Base-by-base conservation (phyloP, 2,329 filamentous ascomycete species). In the Tolypocladium endophyticum region DNA sequence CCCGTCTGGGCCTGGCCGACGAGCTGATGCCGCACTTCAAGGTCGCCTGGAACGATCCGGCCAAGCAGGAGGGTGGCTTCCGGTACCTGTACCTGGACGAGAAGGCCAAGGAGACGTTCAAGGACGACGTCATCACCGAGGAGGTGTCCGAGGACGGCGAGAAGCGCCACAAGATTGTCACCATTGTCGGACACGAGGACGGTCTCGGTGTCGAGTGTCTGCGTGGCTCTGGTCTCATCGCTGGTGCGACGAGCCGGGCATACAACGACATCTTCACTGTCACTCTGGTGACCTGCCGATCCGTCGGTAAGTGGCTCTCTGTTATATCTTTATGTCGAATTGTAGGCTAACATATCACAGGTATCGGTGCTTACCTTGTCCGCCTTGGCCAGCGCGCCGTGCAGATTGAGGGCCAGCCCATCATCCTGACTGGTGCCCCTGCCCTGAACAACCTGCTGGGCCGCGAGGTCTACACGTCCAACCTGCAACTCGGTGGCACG, bases 251-350 rank as follows among this genome's bases (percentile, higher is more conserved):
- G 41, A 96, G 92, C 72, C 87, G 90, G 72, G 94, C 94, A 50
- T 99, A 99, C 77, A 93, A 97, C 71, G 94, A 99, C 73, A 97
- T 99, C 74, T 99, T 99, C 80, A 99, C 94, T 61, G 88, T 97
- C 70, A 99, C 94, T 25, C 82, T 99, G 66, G 94, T 99, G 63
- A 99, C 94, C 63, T 99, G 94, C 77, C 89, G 94, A 72, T 99
- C 94, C 68, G 94, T 99, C 72, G 94, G 94, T 87, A 79, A 75
- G 79, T 76, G 59, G 50, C 61, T 69, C 62, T 52, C 16, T 5
- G 20, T 1, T 14, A 3, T 39, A 2, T 9, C 1, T 14, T 1
- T 9, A 5, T 33, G 45, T 50, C 8, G 18, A n/a, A 2, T 25
- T n/a, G 3, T 23, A 14, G 7, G 14, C 20, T 55, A 25, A 62